Conservation (phyloP, 495 filamentous ascomycete species). For the Talaromyces nanjingensis region DNA sequence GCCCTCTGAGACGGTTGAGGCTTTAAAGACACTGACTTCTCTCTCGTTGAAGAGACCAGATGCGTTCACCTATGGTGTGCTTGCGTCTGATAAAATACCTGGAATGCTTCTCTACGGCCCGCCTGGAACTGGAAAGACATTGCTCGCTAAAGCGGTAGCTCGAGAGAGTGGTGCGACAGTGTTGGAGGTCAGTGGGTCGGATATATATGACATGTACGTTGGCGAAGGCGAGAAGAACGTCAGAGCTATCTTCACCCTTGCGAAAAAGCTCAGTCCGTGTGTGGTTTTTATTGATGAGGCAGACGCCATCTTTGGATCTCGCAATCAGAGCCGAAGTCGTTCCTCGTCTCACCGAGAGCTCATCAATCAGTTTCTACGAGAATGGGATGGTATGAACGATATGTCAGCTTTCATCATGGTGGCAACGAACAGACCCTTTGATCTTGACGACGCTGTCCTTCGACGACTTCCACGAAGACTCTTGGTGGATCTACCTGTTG, state of each 20-base stretch:
- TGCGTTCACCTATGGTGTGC: slow-evolving; percentile 91
- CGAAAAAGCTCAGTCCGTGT: slow-evolving; percentile 86
- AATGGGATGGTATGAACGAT: slow-evolving; percentile 93
- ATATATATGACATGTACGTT: slow-evolving; percentile 93
- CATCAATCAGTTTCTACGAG: slow-evolving; percentile 95
- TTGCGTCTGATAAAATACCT: slow-evolving; percentile 84
- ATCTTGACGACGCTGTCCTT: slow-evolving; percentile 91
- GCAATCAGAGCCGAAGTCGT: slow-evolving; percentile 50
- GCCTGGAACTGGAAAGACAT: slow-evolving; percentile 91
- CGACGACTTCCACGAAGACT: slow-evolving; percentile 73
- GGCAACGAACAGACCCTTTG: slow-evolving; percentile 92
- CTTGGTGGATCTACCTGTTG: slow-evolving; percentile 78
- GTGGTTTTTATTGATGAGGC: slow-evolving; percentile 98
- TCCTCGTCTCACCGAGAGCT: slow-evolving; percentile 72
- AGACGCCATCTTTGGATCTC: slow-evolving; percentile 78
- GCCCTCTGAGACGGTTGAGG: slow-evolving; percentile 74
- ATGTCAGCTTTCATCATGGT: slow-evolving; percentile 95
- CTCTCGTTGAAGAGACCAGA: slow-evolving; percentile 85
- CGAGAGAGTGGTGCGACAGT: slow-evolving; percentile 88
- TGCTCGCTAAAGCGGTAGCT: slow-evolving; percentile 91
- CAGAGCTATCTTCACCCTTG: slow-evolving; percentile 82
- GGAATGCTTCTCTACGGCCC: slow-evolving; percentile 90
- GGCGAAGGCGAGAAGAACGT: slow-evolving; percentile 98
- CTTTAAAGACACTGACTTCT: slow-evolving; percentile 81
- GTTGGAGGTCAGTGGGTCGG: slow-evolving; percentile 63